Percentiles rank a stretch among this genome's conserved stretches.
Conservation (phyloP, 768 basidiomycete genomes). For the Termitomyces sp. region DNA sequence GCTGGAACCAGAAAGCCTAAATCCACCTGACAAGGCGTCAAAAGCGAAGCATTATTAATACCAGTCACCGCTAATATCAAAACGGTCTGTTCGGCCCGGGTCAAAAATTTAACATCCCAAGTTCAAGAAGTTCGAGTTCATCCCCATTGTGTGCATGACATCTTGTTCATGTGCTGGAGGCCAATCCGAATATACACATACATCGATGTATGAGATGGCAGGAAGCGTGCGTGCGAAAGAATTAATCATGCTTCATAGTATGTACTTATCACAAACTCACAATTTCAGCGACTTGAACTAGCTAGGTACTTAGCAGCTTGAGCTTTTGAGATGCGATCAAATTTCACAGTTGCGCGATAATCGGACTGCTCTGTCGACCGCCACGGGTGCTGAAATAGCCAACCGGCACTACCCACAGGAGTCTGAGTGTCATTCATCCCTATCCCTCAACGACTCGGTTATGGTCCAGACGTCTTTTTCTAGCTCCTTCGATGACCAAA, state of each 20-base stretch:
- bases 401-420: neutral
- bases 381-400: too few species aligned
- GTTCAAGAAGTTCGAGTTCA: neutral
- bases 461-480: slow-evolving; percentile 43
- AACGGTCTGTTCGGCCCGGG: neutral
- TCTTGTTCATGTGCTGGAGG: neutral
- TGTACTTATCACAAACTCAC: neutral
- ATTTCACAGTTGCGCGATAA: neutral
- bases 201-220: neutral
- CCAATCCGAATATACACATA: neutral
- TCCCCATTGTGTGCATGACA: neutral
- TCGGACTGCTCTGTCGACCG: too few species aligned
- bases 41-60: neutral
- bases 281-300: too few species aligned
- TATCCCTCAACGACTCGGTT: slow-evolving; percentile 51
- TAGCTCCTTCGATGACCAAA: slow-evolving; percentile 46
- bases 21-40: neutral
- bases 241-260: too few species aligned
- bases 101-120: neutral
- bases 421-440: slow-evolving; percentile 37
- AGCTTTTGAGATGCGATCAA: neutral
- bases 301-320: too few species aligned
- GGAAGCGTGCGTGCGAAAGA: too few species aligned
- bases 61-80: neutral
- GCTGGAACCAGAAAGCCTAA: neutral